These are phyloP conservation scores for Penicillium lividum DNA, from an alignment of 495 filamentous ascomycete species.

Conservation along the genomic window DNA sequence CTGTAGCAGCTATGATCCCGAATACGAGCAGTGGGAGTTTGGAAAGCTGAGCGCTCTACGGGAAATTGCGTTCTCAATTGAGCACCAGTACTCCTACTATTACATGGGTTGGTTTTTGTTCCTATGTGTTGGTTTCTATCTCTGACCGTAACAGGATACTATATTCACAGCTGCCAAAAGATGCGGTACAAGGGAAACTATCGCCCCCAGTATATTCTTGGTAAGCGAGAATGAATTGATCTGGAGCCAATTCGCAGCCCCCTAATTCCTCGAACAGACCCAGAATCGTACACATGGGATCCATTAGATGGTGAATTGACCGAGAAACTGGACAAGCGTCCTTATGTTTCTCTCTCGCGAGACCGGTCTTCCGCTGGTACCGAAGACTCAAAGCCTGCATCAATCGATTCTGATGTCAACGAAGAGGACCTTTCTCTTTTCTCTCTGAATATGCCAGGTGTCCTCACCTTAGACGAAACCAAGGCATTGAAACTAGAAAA, in stretches of 20 bases:
- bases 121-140: background rate
- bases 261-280: slow-evolving; percentile 50
- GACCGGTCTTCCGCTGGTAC: slow-evolving; percentile 34
- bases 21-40: slow-evolving; percentile 74
- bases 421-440: slow-evolving; percentile 62
- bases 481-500: slow-evolving; percentile 61
- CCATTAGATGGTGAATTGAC: slow-evolving; percentile 66
- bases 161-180: slow-evolving; percentile 71
- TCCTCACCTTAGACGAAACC: slow-evolving; percentile 66
- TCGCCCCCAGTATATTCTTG: slow-evolving; percentile 77
- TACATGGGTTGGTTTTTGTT: slow-evolving; percentile 62
- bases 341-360: slow-evolving; percentile 68
- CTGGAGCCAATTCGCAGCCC: background rate
- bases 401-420: slow-evolving; percentile 35
- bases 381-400: slow-evolving; percentile 17
- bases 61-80: slow-evolving; percentile 77
- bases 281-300: slow-evolving; percentile 74
- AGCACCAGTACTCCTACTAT: slow-evolving; percentile 72
- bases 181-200: slow-evolving; percentile 93
- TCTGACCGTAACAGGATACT: slow-evolving; percentile 51
- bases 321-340: slow-evolving; percentile 60
- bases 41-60: slow-evolving; percentile 87
- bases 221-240: slow-evolving; percentile 28
- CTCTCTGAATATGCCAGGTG: slow-evolving; percentile 71
- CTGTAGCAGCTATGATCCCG: slow-evolving; percentile 66